Conservation (phyloP, 108 stramenopile species). For the Nitzschia putrida region DNA sequence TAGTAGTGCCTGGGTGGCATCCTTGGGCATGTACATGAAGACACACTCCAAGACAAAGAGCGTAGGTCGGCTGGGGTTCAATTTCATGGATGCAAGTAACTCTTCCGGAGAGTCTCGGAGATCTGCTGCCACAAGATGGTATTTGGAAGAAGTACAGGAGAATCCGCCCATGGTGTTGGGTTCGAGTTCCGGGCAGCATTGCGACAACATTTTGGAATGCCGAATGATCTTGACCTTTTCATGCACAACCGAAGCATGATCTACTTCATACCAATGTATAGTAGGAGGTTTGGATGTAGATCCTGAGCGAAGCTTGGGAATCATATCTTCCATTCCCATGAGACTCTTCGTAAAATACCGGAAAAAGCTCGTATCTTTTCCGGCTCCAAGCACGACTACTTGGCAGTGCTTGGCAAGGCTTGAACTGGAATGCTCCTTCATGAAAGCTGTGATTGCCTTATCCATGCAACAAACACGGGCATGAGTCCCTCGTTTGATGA, state of each 20-base stretch:
- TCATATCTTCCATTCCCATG: constrained; percentile 26
- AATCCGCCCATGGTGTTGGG: constrained; percentile 14
- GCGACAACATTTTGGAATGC: constrained; percentile 21
- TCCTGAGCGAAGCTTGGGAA: not conserved
- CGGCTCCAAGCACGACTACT: constrained; percentile 80
- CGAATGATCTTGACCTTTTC: constrained; percentile 55
- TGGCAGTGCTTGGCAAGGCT: constrained; percentile 25
- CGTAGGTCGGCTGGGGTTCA: constrained; percentile 59
- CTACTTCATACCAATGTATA: constrained; percentile 85
- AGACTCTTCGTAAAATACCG: constrained; percentile 45
- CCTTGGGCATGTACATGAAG: constrained; percentile 77
- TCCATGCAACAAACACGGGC: constrained; percentile 83
- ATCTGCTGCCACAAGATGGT: constrained; percentile 62
- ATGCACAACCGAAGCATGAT: constrained; percentile 68
- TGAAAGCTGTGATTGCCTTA: constrained; percentile 68
- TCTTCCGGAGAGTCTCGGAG: constrained; percentile 46
- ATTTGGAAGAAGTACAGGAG: constrained; percentile 2
- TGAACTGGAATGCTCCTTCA: constrained; percentile 4
- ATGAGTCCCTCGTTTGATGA: constrained; percentile 85
- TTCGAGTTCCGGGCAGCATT: constrained; percentile 21
- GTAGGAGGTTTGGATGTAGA: not conserved
- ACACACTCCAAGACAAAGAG: constrained; percentile 81
- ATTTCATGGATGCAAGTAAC: constrained; percentile 52
- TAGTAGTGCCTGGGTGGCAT: constrained; percentile 38
- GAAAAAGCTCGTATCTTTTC: constrained; percentile 84